Base-by-base conservation (phyloP, 495 filamentous ascomycete species). In the Friedmanniomyces endolithicus region DNA sequence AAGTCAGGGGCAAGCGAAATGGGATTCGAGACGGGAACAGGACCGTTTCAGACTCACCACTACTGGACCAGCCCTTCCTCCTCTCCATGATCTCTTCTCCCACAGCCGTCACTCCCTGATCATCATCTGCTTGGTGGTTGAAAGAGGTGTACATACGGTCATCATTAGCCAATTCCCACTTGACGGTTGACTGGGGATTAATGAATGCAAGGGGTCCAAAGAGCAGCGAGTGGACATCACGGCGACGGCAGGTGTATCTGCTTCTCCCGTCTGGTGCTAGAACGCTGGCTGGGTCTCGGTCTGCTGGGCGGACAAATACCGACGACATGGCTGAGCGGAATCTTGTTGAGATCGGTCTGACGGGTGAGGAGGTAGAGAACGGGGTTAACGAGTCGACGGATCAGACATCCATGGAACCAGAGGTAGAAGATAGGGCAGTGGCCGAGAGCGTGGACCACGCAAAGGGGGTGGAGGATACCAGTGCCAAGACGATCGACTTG, bases 231-330 rank as follows among this genome's bases (percentile, higher is more conserved):
- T 41, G 16, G 14, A 16, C 44, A 47, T 27, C 44, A 47, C 47
- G 44, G 44, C 12, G 23, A 6, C 12, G 23, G 14, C 23, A 50
- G 24, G 24, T 50, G 47, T 19, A 50, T 50, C 47, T 50, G 47
- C 47, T 50, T 50, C 47, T 19, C 47, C 8, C 34, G 47, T 25
- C 47, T 50, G 24, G 47, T 19, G 47, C 29, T 35, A 31, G 34
- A 12, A 11, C 47, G 25, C 44, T 31, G 27, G 27, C 4, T 31
- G 27, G 27, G 27, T 4, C 27, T 31, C 4, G 47, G 24, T 35
- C 24, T 31, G 47, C 24, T 50, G 47, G 25, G 20, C 47, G 47
- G 47, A 35, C 29, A 23, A 16, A 48, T 7, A 4, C 6, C 3
- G 22, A 23, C 3, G 19, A 4, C 11, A 31, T 50, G 47, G 25